phyloP scores from a whole-genome alignment of 305 asterid species.

The Ruellia speciosa region DNA sequence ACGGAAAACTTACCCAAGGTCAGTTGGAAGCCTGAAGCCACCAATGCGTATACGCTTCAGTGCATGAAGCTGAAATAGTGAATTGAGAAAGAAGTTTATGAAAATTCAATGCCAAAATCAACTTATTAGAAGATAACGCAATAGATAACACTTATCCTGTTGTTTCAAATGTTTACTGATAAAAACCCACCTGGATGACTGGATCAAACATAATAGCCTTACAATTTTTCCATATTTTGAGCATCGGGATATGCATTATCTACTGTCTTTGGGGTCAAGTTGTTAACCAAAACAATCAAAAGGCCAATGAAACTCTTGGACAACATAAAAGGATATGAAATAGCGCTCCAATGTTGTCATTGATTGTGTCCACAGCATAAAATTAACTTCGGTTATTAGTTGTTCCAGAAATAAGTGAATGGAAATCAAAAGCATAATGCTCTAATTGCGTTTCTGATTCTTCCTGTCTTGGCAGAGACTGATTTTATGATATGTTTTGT shows the following conservation, averaged over 20 bases:
- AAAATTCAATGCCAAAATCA: background rate
- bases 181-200: conserved; percentile 7
- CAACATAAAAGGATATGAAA: too few species aligned
- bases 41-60: conserved; percentile 86
- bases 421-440: background rate
- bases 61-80: conserved; percentile 59
- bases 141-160: conserved; percentile 1
- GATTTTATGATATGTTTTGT: conserved; percentile 8
- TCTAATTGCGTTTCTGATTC: background rate
- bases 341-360: too few species aligned
- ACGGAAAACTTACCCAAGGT: conserved; percentile 62
- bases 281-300: too few species aligned
- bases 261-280: too few species aligned
- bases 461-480: conserved; percentile 1
- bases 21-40: conserved; percentile 85
- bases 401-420: conserved; percentile 9
- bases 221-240: too few species aligned
- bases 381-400: too few species aligned
- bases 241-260: too few species aligned
- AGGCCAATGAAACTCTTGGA: too few species aligned
- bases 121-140: background rate
- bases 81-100: conserved; percentile 6
- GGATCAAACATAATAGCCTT: background rate
- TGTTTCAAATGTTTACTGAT: background rate
- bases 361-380: too few species aligned